Evolutionary conservation across 768 basidiomycete genomes (phyloP).

Genomic region (Lentinula raphanica): DNA sequence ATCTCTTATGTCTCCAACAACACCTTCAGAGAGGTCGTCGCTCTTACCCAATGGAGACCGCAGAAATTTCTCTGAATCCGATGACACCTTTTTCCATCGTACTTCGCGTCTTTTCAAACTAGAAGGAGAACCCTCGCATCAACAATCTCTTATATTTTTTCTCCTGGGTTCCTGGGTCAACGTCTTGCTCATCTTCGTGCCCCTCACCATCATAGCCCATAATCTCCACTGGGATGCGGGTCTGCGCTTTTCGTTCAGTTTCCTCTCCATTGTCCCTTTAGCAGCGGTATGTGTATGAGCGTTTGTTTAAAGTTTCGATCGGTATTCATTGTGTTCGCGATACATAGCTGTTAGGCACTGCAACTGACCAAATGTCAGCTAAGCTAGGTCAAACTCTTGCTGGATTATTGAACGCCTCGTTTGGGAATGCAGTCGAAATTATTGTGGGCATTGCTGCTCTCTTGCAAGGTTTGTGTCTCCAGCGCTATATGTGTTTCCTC

Average conservation of each 20-base stretch:
- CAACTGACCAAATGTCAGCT: conserved; percentile 76
- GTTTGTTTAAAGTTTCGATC: background rate
- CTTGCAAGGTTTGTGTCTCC: conserved; percentile 51
- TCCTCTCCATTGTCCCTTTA: conserved; percentile 81
- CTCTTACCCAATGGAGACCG: conserved; percentile 39
- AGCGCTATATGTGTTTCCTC: background rate
- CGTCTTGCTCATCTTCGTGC: conserved; percentile 73
- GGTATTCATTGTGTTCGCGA: conserved; percentile 1
- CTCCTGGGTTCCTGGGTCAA: conserved; percentile 68
- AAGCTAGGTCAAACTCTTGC: conserved; percentile 82
- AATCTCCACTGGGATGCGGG: conserved; percentile 70
- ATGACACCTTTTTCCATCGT: conserved; percentile 20
- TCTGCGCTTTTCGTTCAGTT: conserved; percentile 69
- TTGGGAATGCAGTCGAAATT: conserved; percentile 82
- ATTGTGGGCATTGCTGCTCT: conserved; percentile 87
- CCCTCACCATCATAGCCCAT: conserved; percentile 63
- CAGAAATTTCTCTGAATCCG: conserved; percentile 1
- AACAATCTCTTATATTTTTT: conserved; percentile 52
- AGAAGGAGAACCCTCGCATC: conserved; percentile 63
- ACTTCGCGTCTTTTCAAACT: conserved; percentile 40
- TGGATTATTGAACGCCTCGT: conserved; percentile 81
- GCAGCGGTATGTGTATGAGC: conserved; percentile 59
- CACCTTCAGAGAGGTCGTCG: conserved; percentile 37
- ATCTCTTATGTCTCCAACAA: conserved; percentile 29
- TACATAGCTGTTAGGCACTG: conserved; percentile 65